Evolutionary conservation across 768 basidiomycete genomes (phyloP).

Genomic region (Candolleomyces eurysporus): DNA sequence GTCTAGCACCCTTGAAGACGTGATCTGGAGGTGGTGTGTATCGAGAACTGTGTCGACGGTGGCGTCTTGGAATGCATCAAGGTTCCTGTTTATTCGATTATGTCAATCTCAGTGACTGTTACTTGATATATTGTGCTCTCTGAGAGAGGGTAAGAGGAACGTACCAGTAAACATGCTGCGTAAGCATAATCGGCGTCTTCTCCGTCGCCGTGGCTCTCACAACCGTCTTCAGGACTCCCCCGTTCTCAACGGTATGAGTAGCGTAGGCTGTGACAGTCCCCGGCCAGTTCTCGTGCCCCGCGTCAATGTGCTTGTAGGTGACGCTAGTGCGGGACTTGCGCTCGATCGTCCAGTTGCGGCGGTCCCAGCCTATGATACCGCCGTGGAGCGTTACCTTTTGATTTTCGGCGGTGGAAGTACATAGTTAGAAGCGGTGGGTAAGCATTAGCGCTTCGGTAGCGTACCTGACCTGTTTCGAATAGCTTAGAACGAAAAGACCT

Average conservation of each 20-base stretch:
- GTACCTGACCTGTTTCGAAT: constrained; percentile 13
- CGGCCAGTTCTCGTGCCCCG: constrained; percentile 54
- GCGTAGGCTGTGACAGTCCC: constrained; percentile 44
- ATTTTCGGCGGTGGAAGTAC: no score
- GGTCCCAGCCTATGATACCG: constrained; percentile 59
- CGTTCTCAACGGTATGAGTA: constrained; percentile 45
- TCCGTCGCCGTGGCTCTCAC: constrained; percentile 46
- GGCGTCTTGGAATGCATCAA: constrained; percentile 48
- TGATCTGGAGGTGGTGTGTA: constrained; percentile 26
- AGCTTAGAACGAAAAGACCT: no score
- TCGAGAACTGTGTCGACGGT: constrained; percentile 30
- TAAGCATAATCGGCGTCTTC: constrained; percentile 57
- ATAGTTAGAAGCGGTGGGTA: no score
- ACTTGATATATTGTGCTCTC: no score
- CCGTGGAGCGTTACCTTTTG: constrained; percentile 52
- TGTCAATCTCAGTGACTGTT: no score
- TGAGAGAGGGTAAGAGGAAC: constrained; percentile 3
- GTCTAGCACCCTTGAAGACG: constrained; percentile 33
- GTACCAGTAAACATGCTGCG: constrained; percentile 56
- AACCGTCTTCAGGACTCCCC: constrained; percentile 39
- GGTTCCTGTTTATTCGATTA: constrained; percentile 30
- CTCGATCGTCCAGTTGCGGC: constrained; percentile 52
- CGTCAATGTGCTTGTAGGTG: constrained; percentile 51
- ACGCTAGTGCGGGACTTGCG: constrained; percentile 43
- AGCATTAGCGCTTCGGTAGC: neutral